A percentile compares a stretch with the other conserved stretches of the same genome.
These are phyloP conservation scores for Sistotremastrum suecicum DNA, from an alignment of 768 basidiomycete species.

Conservation along the genomic window DNA sequence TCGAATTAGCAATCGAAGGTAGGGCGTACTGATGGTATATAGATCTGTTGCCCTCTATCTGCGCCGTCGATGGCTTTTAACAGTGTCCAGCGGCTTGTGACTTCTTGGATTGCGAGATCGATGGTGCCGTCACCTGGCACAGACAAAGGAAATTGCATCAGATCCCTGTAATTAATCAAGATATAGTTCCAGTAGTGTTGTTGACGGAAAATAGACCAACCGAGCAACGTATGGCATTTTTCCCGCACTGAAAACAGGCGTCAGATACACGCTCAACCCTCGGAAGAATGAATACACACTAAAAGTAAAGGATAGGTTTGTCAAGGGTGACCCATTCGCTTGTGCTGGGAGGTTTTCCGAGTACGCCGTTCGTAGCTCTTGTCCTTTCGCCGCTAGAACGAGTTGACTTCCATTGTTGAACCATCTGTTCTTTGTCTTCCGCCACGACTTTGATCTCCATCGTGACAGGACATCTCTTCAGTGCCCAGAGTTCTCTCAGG, in stretches of 20 bases:
- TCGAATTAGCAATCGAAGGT: slow-evolving; percentile 1
- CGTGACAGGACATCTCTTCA: slow-evolving; percentile 53
- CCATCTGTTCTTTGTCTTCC: slow-evolving; percentile 61
- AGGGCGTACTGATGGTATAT: slow-evolving; percentile 40
- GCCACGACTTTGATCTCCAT: slow-evolving; percentile 58
- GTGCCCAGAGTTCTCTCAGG: slow-evolving; percentile 48
- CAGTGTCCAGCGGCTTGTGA: slow-evolving; percentile 34
- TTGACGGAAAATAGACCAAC: slow-evolving; percentile 18
- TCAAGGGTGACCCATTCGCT: slow-evolving; percentile 56
- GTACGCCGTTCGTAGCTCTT: slow-evolving; percentile 1
- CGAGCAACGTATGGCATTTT: slow-evolving; percentile 65
- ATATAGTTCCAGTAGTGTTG: slow-evolving; percentile 2
- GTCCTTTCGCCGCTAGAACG: slow-evolving; percentile 10
- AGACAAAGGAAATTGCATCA: slow-evolving; percentile 78
- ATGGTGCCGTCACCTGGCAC: slow-evolving; percentile 67
- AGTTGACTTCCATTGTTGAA: slow-evolving; percentile 29
- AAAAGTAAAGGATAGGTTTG: slow-evolving; percentile 53
- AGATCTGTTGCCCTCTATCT: slow-evolving; percentile 44
- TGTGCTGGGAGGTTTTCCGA: not conserved
- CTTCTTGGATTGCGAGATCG: slow-evolving; percentile 52
- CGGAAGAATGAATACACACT: slow-evolving; percentile 13
- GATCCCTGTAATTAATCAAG: slow-evolving; percentile 30
- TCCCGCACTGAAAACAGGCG: slow-evolving; percentile 30
- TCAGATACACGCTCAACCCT: not conserved
- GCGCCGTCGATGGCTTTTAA: slow-evolving; percentile 45